Evolutionary conservation across 148 eudicot species (phyloP).

Genomic region (Diospyros lotus): DNA sequence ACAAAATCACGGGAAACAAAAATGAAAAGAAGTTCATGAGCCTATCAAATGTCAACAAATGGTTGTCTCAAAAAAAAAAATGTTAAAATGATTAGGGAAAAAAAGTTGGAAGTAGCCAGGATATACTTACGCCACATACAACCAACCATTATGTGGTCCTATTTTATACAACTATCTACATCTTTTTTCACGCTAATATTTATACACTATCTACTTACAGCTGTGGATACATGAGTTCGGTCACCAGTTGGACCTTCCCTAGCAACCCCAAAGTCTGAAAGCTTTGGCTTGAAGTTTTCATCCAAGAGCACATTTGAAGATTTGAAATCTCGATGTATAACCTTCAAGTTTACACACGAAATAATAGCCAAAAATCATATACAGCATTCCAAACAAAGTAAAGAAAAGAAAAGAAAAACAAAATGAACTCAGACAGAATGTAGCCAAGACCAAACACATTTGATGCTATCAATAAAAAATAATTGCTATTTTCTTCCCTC

Average conservation of each 20-base stretch:
- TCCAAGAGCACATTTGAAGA: conserved; percentile 78
- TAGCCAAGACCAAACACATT: neutral
- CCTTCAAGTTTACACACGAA: conserved; percentile 30
- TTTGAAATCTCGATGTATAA: conserved; percentile 78
- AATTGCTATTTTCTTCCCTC: neutral
- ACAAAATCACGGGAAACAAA: too few species aligned
- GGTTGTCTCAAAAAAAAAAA: neutral
- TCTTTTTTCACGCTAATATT: conserved; percentile 18
- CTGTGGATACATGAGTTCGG: conserved; percentile 69
- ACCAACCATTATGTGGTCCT: neutral
- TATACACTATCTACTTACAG: neutral
- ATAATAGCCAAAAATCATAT: neutral
- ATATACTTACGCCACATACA: neutral
- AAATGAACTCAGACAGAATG: neutral
- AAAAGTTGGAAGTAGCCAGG: neutral
- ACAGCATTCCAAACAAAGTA: neutral
- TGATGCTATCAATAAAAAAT: neutral
- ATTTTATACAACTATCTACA: conserved; percentile 20
- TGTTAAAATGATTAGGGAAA: neutral
- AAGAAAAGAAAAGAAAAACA: neutral
- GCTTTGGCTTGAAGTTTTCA: conserved; percentile 54
- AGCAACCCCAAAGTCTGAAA: conserved; percentile 83
- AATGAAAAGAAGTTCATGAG: neutral
- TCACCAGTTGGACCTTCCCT: conserved; percentile 81
- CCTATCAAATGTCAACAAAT: neutral